Evolutionary conservation across 2,329 filamentous ascomycete genomes (phyloP), one percentile per base, ranked within the genome.

Genomic region (Fusarium piperis): DNA sequence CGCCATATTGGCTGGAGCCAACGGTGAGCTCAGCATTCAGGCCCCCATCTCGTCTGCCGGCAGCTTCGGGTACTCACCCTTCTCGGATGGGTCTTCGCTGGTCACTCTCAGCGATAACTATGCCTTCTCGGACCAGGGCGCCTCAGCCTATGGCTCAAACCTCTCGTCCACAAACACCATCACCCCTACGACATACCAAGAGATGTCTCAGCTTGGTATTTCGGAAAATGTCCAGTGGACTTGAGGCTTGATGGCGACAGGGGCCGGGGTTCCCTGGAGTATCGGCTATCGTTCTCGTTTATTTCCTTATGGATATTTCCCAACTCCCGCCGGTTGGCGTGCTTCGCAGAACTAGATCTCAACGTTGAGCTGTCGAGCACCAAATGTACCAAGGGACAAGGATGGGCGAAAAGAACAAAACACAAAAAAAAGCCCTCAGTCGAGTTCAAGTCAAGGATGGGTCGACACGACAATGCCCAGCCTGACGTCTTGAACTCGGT

Each of bases 91-190:
- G 13, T 76, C 75, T 28, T 72, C 75, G 8, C 62, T 77, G n/a
- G 62, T 60, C 16, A 65, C 63, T 23, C n/a, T 77, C 9, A 51
- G 58, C n/a, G 68, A 64, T 32, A 76, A 76, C 33, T 77, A 77
- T 65, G 68, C 74, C 48, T 77, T 70, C 36, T 76, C 75, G 0
- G 75, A 77, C 23, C 74, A 77, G 33, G 67, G 67, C 32, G 62
- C 68, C 35, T 77, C 75, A 7, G 67, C 76, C 8, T 77, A 74
- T n/a, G 59, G 74, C 36, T 75, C 75, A 6, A 76, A 73, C 46
- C 63, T 78, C 33, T 76, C 76, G 26, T 77, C 76, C n/a, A 68
- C 76, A 38, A 77, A 77, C 53, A 78, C 74, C 18, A 73, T 78
- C 41, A 78, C 76, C n/a, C 76, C 76, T 6, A 58, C 73, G 10